Evolutionary conservation across 73 alveolate genomes (phyloP), one percentile per base, ranked within the genome.

Genomic region (Paramecium primaurelia): DNA sequence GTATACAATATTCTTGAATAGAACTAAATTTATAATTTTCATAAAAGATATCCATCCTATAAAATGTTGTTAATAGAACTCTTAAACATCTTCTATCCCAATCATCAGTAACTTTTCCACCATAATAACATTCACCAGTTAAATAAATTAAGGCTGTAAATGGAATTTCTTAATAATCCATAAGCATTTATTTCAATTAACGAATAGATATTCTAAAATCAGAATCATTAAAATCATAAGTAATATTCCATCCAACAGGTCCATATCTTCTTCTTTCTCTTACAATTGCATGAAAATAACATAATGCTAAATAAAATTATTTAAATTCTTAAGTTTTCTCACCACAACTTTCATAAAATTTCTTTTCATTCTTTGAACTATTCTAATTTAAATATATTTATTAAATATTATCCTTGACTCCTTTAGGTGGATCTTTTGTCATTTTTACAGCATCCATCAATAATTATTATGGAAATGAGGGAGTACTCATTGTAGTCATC

Each of bases 101-200:
- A 92, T 98, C 99, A 96, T 98, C 99, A 18, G 99, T 98, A 7
- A 98, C 99, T 93, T 99, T 97, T 16, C 99, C 99, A 20, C 99
- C 99, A 97, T 98, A 98, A 88, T 97, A 96, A 88, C 99, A 98
- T 71, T 97, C 99, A 22, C 99, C 98, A 28, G 99, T 97, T 45
- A 98, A 92, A 86, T 98, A 97, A 10, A 93, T 95, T 42, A 98
- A 95, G 0, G 99, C 99, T 58, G 96, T 97, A 71, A 96, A 98
- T 11, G 99, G 99, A 3, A 96, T 95, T 7, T 93, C 93, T 38
- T 88, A 93, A 92, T 95, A 97, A 45, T 97, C 96, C 80, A 94
- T 97, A 38, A 98, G 92, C 99, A 97, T 96, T 47, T 93, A 92
- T 88, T 97, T 95, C 12, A 98, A 93, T 86, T 97, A 95, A 42